These are phyloP conservation scores for Acer saccharum DNA, from an alignment of 345 rosid genomes.

Conservation along the genomic window DNA sequence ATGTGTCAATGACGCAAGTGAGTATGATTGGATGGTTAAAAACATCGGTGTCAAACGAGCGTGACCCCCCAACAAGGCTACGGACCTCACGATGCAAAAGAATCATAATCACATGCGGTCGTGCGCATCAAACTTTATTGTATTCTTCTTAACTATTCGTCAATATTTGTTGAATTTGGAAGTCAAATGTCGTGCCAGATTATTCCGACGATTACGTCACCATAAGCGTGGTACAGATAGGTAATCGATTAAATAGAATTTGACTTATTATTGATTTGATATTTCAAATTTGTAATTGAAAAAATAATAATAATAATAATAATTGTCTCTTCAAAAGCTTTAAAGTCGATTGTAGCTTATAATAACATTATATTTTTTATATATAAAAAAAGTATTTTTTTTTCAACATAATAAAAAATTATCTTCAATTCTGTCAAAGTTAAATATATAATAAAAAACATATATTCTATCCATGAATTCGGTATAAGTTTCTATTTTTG, in stretches of 20 bases:
- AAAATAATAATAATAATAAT: too few relatives aligned
- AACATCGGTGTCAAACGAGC: neutral
- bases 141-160: too few relatives aligned
- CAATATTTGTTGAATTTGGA: too few relatives aligned
- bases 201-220: neutral
- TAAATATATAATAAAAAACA: too few relatives aligned
- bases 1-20: slow-evolving; percentile 10
- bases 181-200: too few relatives aligned
- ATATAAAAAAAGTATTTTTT: too few relatives aligned
- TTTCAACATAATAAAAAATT: too few relatives aligned
- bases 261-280: neutral
- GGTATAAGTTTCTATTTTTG: too few relatives aligned
- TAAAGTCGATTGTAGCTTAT: neutral
- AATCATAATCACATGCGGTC: neutral
- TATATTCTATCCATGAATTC: too few relatives aligned
- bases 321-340: neutral
- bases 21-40: neutral
- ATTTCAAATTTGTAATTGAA: neutral
- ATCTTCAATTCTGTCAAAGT: too few relatives aligned
- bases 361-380: too few relatives aligned
- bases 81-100: slow-evolving; percentile 8
- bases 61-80: slow-evolving; percentile 27
- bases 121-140: neutral
- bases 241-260: too few relatives aligned
- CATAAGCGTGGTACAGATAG: neutral